Base-by-base conservation (phyloP, 108 stramenopile species). In the Cylindrotheca fusiformis region DNA sequence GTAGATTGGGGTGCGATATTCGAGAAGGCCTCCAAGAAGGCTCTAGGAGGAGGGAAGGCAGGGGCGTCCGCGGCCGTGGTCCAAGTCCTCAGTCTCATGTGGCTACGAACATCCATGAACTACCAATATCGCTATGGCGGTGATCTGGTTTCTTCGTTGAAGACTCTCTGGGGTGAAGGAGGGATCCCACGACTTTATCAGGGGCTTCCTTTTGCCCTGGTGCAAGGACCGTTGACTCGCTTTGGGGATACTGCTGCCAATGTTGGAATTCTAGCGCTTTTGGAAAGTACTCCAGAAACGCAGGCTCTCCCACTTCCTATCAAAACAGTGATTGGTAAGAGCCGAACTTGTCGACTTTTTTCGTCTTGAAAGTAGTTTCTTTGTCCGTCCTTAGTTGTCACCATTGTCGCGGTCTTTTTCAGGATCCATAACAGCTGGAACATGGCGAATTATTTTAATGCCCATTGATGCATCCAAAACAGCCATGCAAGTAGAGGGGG, bases 221-320 rank as follows among this genome's bases (percentile, higher is more conserved):
- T 91, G 49, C 90, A 91, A 76, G 96, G 96, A 0, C 96, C 96
- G 4, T 52, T 96, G 62, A 92, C 90, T 17, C 76, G 97, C 29
- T 97, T 97, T 58, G 95, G 95, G 0, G 97, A 97, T 63, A 97
- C 97, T 4, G 97, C 97, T n/a, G 97, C 97, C 0, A 97, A 97
- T 65, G 93, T 93, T 52, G 97, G 97, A 1, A 79, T 95, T 26
- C 55, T 97, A 27, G 88, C 88, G 14, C 67, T 96, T 27, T 54
- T 97, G 52, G 87, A 87, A 32, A 79, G 72, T 27, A 53, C 82
- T 21, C 77, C 79, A 12, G 83, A 72, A 49, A 87, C 85, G 32
- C 67, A 74, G 50, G 49, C 65, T 0, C 68, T 86, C 32, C 90
- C 90, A 22, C 69, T 92, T 1, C 85, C 87, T 20, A 28, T 92